Base-by-base conservation (phyloP, 129 eudicot species). In the Deinandra increscens region DNA sequence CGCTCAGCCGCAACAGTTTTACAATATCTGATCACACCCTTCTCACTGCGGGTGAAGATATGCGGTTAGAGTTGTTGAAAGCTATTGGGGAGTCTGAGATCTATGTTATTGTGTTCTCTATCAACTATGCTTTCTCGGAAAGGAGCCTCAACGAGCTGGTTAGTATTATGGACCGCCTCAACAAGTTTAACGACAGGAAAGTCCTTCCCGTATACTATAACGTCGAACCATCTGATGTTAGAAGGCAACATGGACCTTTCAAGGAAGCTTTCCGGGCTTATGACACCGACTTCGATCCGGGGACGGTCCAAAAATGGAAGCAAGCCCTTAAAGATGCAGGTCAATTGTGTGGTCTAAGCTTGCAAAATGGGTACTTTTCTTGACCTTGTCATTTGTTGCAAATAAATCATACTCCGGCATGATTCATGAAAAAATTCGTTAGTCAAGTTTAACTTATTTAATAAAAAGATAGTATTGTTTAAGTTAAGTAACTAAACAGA, bases 211-310 rank as follows among this genome's bases (percentile, higher is more conserved):
- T 69, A 6, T 69, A 53, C 23, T 69, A 18, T 39, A 54, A 54
- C 13, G 74, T 69, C n/a, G 65, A 69, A 20, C 65, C 74, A 19
- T 69, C 65, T n/a, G 14, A 69, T 69, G 65, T 69, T 54, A 22
- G 8, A 22, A 38, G 9, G 8, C 74, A 69, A 54, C n/a, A 53
- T 9, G 74, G 53, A 18, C 38, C 74, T 69, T 69, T 69, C 20
- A 13, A 0, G 51, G 65, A 54, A 37, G 53, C 74, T 37, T 69
- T 69, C 6, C 22, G 54, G 13, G 15, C 37, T 22, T 64, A 73
- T 31, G 19, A 63, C 39, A 55, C 9, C 14, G 8, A 12, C 1
- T 1, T 69, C 7, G 74, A 69, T 38, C 38, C 65, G 12, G 4
- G 38, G 12, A 65, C 20, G 18, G 60, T 53, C 58, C 36, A 53